Percentiles rank a stretch among this genome's conserved stretches.
phyloP scores from a whole-genome alignment of 495 filamentous ascomycete genomes.

The Penicillium pancosmium region DNA sequence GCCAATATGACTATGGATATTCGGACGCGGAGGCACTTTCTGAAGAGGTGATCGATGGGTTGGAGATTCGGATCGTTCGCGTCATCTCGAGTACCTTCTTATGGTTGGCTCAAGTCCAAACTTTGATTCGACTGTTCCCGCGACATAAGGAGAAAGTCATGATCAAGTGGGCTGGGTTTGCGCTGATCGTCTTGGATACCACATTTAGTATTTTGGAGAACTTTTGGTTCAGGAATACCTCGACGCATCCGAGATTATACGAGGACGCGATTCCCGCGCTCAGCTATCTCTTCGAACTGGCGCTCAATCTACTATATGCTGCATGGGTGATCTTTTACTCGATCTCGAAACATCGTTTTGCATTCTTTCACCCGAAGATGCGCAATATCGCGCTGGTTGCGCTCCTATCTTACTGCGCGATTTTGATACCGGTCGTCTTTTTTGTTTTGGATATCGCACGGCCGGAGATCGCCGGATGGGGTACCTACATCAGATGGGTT shows the following conservation, averaged over 20 bases:
- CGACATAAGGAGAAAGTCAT: conserved; percentile 96
- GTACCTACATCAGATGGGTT: conserved; percentile 97
- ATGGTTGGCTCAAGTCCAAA: conserved; percentile 97
- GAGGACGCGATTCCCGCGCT: conserved; percentile 89
- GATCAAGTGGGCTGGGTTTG: conserved; percentile 98
- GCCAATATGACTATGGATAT: conserved; percentile 73
- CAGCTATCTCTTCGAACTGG: conserved; percentile 89
- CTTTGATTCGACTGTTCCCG: conserved; percentile 91
- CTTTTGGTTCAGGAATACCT: conserved; percentile 66
- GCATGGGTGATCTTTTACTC: conserved; percentile 97
- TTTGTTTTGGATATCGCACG: conserved; percentile 93
- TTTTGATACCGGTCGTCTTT: conserved; percentile 91
- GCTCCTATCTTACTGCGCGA: conserved; percentile 71
- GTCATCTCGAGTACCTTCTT: conserved; percentile 93
- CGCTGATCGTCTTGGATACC: conserved; percentile 85
- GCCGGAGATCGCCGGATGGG: conserved; percentile 88
- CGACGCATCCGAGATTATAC: conserved; percentile 68
- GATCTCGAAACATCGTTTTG: conserved; percentile 87
- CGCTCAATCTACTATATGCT: conserved; percentile 86
- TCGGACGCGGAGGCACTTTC: conserved; percentile 75
- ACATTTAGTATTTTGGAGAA: conserved; percentile 87
- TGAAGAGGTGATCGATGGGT: conserved; percentile 72
- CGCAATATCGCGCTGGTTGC: conserved; percentile 88
- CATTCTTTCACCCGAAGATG: conserved; percentile 92
- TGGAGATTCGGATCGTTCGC: conserved; percentile 83